Base-by-base conservation (phyloP, 306 rosid genomes). In the Pyrus pyrifolia region DNA sequence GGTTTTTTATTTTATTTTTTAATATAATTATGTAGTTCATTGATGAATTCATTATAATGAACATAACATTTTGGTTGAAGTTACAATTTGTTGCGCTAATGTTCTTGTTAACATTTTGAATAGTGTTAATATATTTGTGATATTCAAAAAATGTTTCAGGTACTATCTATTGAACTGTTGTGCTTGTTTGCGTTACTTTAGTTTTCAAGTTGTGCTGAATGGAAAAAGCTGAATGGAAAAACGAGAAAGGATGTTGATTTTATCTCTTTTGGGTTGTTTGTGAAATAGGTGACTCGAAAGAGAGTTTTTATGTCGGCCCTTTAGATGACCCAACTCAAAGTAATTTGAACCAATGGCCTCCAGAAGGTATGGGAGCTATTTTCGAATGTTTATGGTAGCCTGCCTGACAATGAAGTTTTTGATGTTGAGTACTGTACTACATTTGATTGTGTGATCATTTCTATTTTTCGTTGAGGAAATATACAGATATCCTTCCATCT, bases 311-410 rank as follows among this genome's bases (percentile, higher is more conserved):
- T 67, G 76, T 94, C 76, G 97, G 97, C 46, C 77, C 93, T 80
- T 25, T 90, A 69, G 91, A 72, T 63, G 93, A 89, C 35, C 65
- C 25, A 13, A 72, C 71, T 79, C 68, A 67, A 10, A 69, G 5
- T 67, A 27, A 68, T 65, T 82, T 90, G 46, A 93, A 94, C 84
- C 94, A 90, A 79, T 94, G 98, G 98, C 98, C 97, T 76, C 80
- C 91, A 71, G 61, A 83, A 76, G 98, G 97, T 94, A 74, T 44
- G 46, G 3, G 15, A 17, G 59, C 25, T 8, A 11, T 51, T 51
- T 58, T n/a, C 0, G 8, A 35, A 17, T 7, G 42, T 52, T 14
- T 14, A 51, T 1, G 5, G 7, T 52, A 14, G 1, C n/a, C 57
- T 42, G 21, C 57, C 57, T 42, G 45, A 9, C 12, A 42, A 9